A percentile compares a stretch with the other conserved stretches of the same genome.
phyloP scores from a whole-genome alignment of 768 basidiomycete genomes.

The Lactarius quietus region DNA sequence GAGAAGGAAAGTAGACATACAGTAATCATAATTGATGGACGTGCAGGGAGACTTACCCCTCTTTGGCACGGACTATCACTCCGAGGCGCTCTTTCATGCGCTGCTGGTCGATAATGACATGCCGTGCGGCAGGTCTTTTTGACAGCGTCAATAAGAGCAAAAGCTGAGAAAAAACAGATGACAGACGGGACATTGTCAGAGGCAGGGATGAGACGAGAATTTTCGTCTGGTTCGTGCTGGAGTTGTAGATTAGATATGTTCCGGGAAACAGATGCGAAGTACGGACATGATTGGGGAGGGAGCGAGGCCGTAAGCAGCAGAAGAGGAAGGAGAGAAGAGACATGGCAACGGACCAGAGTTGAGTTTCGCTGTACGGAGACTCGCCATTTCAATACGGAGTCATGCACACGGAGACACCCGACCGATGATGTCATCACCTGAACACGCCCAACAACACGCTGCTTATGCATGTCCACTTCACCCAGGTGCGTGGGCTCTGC shows the following conservation, averaged over 20 bases:
- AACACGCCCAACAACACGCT: neutral
- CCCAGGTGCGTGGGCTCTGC: neutral
- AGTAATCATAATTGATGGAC: neutral
- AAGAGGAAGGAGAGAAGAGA: conserved; percentile 27
- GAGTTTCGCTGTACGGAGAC: too few species aligned
- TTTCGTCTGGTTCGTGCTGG: conserved; percentile 33
- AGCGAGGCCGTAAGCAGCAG: conserved; percentile 29
- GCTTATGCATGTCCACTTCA: neutral
- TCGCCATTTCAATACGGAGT: too few species aligned
- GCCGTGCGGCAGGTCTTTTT: conserved; percentile 12
- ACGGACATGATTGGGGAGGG: conserved; percentile 1
- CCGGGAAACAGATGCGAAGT: neutral
- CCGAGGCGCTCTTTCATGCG: conserved; percentile 49
- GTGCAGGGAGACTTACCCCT: conserved; percentile 43
- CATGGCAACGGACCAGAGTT: conserved; percentile 21
- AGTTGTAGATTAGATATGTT: too few species aligned
- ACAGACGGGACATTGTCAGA: conserved; percentile 32
- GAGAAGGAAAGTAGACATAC: neutral
- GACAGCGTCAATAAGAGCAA: neutral
- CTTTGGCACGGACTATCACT: conserved; percentile 56
- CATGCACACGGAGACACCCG: neutral
- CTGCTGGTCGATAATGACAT: conserved; percentile 43
- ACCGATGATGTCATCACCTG: neutral
- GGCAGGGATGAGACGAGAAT: conserved; percentile 34
- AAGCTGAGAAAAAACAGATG: too few species aligned